These are phyloP conservation scores for Paralagenidium karlingii DNA, from an alignment of 352 stramenopile genomes.

Conservation along the genomic window DNA sequence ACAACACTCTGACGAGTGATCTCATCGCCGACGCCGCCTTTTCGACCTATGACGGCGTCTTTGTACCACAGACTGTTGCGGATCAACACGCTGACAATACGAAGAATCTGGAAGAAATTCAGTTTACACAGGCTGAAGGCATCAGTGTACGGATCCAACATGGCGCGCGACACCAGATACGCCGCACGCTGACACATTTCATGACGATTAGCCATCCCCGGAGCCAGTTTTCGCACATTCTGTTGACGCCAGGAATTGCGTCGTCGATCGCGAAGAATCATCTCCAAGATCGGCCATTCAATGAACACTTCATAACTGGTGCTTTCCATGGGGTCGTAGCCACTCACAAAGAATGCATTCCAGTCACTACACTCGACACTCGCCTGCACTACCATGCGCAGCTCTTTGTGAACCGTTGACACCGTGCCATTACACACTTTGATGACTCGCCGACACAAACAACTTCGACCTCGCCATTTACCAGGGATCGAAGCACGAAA, in stretches of 20 bases:
- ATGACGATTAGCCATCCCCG: constrained; percentile 9
- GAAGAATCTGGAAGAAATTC: constrained; percentile 52
- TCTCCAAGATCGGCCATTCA: constrained; percentile 47
- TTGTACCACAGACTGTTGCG: constrained; percentile 44
- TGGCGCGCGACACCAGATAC: constrained; percentile 30
- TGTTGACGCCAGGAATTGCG: constrained; percentile 2
- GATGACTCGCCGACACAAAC: constrained; percentile 16
- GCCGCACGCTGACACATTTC: too few species aligned
- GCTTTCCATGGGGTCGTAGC: constrained; percentile 30
- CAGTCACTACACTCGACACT: constrained; percentile 14
- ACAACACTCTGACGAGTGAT: constrained; percentile 36
- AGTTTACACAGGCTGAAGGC: constrained; percentile 56
- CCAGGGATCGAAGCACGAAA: constrained; percentile 32
- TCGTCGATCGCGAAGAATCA: constrained; percentile 19
- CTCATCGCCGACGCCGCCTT: constrained; percentile 57
- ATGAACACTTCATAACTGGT: constrained; percentile 39
- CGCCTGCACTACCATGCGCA: constrained; percentile 34
- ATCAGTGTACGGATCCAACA: constrained; percentile 60
- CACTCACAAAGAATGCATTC: constrained; percentile 26
- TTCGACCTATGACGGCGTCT: constrained; percentile 35
- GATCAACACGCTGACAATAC: constrained; percentile 30
- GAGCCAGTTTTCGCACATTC: constrained; percentile 2
- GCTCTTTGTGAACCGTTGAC: background rate
- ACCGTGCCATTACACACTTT: background rate
- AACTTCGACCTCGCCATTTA: constrained; percentile 21